Conservation (phyloP, 2,329 filamentous ascomycete genomes). For the Stemphylium lycopersici region DNA sequence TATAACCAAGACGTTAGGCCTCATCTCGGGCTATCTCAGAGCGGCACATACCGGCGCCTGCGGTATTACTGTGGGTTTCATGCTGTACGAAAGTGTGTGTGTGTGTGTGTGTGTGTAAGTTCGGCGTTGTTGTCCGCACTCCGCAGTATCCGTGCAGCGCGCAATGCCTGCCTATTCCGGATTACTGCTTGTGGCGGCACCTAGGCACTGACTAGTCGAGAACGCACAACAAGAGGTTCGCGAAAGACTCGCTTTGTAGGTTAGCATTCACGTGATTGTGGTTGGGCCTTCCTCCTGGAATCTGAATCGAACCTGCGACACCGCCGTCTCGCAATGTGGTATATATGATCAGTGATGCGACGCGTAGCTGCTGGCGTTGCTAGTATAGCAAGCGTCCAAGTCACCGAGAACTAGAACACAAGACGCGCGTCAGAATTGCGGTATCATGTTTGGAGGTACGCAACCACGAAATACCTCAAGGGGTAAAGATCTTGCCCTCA, state of each 20-base stretch:
- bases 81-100: slow-evolving; percentile 1
- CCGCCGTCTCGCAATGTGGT: background rate
- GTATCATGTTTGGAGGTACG: background rate
- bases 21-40: background rate
- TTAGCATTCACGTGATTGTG: slow-evolving; percentile 19
- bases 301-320: background rate
- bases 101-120: slow-evolving; percentile 1
- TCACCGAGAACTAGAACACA: background rate
- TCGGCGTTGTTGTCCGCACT: background rate
- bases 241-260: slow-evolving; percentile 17
- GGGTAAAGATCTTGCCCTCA: background rate
- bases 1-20: background rate
- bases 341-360: slow-evolving; percentile 2
- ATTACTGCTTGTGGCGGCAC: slow-evolving; percentile 2
- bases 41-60: background rate
- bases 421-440: background rate
- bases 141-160: slow-evolving; percentile 4
- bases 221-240: slow-evolving; percentile 14
- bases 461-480: background rate
- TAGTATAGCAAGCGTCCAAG: background rate
- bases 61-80: slow-evolving; percentile 5
- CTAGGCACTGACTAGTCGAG: slow-evolving; percentile 6
- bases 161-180: slow-evolving; percentile 18
- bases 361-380: background rate
- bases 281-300: background rate